Percentiles rank a stretch among this genome's conserved stretches.
Evolutionary conservation across 768 basidiomycete genomes (phyloP).

Genomic region (Pholiota conissans): DNA sequence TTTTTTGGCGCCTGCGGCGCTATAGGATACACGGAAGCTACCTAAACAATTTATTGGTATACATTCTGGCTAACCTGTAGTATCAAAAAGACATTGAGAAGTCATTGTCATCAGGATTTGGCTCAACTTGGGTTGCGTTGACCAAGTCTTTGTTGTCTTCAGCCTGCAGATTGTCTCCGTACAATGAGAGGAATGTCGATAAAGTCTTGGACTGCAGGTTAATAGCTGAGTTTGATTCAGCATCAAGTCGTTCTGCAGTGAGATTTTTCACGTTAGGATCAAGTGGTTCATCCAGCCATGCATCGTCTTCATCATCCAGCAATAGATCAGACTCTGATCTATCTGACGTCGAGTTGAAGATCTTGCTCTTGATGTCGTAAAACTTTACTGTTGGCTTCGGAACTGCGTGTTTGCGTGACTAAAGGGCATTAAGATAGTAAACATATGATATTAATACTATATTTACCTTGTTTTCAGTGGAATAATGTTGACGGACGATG

Average conservation of each 20-base stretch:
- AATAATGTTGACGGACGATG: slow-evolving; percentile 21
- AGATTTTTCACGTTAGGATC: not conserved
- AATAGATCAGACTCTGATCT: not conserved
- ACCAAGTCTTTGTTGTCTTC: not conserved
- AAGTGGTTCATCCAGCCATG: slow-evolving; percentile 6
- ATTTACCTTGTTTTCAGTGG: slow-evolving; percentile 15
- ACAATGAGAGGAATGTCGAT: not conserved
- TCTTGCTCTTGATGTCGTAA: slow-evolving; percentile 8
- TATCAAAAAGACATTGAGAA: slow-evolving; percentile 7
- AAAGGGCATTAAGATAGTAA: not conserved
- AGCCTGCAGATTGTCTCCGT: not conserved
- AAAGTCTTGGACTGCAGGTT: not conserved
- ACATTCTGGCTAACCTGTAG: not conserved
- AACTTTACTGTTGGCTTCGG: slow-evolving; percentile 7
- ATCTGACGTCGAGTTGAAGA: not conserved
- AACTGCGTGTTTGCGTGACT: slow-evolving; percentile 6
- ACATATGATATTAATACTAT: not conserved
- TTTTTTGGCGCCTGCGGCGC: not conserved
- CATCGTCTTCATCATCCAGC: slow-evolving; percentile 4
- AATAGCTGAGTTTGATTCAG: not conserved
- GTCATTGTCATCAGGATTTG: slow-evolving; percentile 3
- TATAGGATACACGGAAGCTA: not conserved
- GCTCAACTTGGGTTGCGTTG: not conserved
- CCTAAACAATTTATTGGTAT: not conserved
- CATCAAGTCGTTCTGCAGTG: not conserved